Conservation (phyloP, 495 filamentous ascomycete genomes). For the Neurospora terricola region DNA sequence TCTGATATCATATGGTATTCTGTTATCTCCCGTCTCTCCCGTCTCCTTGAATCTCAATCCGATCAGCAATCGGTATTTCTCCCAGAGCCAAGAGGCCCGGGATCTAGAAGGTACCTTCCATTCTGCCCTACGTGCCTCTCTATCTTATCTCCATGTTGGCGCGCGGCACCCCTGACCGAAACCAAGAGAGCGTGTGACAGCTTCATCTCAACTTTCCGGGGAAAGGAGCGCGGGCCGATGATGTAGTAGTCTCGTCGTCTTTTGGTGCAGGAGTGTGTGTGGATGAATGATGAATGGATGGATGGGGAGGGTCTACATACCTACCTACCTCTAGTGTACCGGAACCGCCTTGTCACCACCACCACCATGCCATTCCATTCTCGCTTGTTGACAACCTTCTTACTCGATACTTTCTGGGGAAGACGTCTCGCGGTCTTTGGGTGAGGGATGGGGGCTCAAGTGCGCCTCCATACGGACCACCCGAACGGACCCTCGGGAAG, state of each 20-base stretch:
- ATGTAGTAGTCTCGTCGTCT: background rate
- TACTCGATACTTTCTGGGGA: background rate
- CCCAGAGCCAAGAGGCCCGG: background rate
- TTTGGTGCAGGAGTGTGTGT: background rate
- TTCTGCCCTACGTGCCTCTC: background rate
- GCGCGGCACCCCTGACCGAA: background rate
- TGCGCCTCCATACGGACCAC: background rate
- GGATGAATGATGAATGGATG: background rate
- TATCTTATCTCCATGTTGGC: background rate
- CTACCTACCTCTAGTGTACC: background rate
- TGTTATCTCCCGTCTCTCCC: background rate
- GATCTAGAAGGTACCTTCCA: too few relatives aligned
- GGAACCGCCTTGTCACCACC: background rate
- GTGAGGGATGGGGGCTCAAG: background rate
- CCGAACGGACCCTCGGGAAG: background rate
- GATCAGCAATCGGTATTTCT: background rate
- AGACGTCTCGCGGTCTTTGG: background rate
- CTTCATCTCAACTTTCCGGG: background rate
- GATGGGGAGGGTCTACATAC: background rate
- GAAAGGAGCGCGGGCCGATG: background rate
- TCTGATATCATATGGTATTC: background rate
- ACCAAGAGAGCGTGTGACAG: background rate
- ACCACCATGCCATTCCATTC: background rate
- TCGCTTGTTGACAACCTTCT: background rate
- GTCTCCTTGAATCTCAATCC: background rate